Conservation (phyloP, 129 eudicot species). For the Dittrichia graveolens region DNA sequence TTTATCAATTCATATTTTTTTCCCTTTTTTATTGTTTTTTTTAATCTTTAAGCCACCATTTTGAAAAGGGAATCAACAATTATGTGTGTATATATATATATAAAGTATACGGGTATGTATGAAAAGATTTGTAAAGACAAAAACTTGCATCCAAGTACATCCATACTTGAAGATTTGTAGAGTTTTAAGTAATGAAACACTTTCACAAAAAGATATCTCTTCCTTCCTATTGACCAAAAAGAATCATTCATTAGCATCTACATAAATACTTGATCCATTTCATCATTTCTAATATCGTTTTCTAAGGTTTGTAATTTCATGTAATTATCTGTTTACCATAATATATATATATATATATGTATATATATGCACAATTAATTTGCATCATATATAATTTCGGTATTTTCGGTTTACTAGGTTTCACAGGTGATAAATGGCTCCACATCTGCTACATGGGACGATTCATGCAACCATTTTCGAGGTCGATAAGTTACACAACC, state of each 20-base stretch:
- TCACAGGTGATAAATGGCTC: slow-evolving; percentile 41
- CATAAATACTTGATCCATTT: slow-evolving; percentile 19
- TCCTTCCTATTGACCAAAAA: slow-evolving; percentile 30
- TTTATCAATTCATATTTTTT: no score
- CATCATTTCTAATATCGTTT: background rate
- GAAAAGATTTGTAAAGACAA: slow-evolving; percentile 11
- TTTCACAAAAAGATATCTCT: slow-evolving; percentile 40
- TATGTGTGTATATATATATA: background rate
- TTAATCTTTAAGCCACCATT: no score
- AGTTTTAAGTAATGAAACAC: slow-evolving; percentile 35
- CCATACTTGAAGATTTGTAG: slow-evolving; percentile 37
- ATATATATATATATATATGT: no score
- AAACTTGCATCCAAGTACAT: slow-evolving; percentile 36
- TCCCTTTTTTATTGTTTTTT: no score
- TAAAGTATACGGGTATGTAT: slow-evolving; percentile 11
- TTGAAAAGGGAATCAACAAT: background rate
- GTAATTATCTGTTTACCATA: no score
- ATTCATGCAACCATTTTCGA: slow-evolving; percentile 69
- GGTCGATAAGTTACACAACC: slow-evolving; percentile 47
- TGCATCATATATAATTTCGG: no score
- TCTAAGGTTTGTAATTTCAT: slow-evolving; percentile 12
- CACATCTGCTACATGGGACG: slow-evolving; percentile 72
- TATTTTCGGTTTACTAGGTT: background rate
- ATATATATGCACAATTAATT: no score
- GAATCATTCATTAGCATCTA: slow-evolving; percentile 27